Evolutionary conservation across 495 filamentous ascomycete species (phyloP).

Genomic region (Tuber calosporum): DNA sequence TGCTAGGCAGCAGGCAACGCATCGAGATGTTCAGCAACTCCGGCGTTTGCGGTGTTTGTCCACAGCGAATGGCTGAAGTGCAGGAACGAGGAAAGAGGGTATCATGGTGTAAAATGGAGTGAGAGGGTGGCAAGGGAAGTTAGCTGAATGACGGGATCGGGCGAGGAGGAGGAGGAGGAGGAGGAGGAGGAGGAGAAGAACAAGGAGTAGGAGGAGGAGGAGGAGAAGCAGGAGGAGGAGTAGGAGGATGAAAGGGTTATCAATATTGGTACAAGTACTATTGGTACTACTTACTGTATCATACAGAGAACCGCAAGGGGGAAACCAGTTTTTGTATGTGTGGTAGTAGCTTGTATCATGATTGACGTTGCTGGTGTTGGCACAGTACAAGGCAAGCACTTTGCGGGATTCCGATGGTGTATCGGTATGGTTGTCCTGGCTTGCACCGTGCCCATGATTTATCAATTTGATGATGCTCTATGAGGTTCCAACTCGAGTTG

Average conservation of each 20-base stretch:
- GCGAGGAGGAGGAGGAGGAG: not conserved
- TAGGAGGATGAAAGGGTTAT: not conserved
- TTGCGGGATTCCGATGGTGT: slow-evolving; percentile 4
- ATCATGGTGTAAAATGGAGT: not conserved
- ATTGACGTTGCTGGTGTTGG: not conserved
- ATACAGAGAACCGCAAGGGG: not conserved
- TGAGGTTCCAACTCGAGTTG: not conserved
- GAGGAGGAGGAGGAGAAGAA: not conserved
- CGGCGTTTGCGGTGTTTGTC: slow-evolving; percentile 1
- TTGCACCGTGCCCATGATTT: not conserved
- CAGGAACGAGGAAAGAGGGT: not conserved
- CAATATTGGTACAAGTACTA: not conserved
- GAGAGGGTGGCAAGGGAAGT: not conserved
- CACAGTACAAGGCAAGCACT: too few species aligned
- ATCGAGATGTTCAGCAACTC: slow-evolving; percentile 2
- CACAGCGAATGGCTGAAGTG: not conserved
- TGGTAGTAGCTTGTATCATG: not conserved
- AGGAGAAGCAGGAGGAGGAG: too few species aligned
- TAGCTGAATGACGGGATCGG: not conserved
- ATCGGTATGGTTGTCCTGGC: not conserved
- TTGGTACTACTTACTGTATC: too few species aligned
- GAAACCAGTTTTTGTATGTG: not conserved
- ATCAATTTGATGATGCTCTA: slow-evolving; percentile 2
- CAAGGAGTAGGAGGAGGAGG: not conserved
- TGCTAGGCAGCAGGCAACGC: not conserved